Evolutionary conservation across 1,284 basidiomycete species (phyloP).

Genomic region (Pseudozyma sp.): DNA sequence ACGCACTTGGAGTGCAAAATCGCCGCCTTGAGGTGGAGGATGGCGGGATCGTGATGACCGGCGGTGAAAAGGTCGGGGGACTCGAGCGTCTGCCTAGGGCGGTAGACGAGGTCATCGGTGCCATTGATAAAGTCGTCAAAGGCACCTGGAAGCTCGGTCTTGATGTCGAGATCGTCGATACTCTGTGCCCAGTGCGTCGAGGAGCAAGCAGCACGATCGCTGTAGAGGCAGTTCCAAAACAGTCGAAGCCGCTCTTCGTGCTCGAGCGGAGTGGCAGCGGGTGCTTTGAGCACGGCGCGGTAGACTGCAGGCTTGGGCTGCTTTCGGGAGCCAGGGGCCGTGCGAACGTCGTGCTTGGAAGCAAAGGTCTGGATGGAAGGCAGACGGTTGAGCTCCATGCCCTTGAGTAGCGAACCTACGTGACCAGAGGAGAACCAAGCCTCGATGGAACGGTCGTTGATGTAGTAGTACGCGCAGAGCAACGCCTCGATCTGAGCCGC

Average conservation of each 20-base stretch:
- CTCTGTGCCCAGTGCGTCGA: conserved; percentile 53
- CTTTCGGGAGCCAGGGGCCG: conserved; percentile 8
- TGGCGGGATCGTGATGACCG: conserved; percentile 44
- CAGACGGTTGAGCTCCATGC: conserved; percentile 51
- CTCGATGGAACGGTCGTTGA: conserved; percentile 52
- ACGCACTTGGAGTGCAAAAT: conserved; percentile 48
- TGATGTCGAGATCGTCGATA: conserved; percentile 52
- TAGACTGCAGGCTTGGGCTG: conserved; percentile 46
- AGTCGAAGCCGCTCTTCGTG: conserved; percentile 52
- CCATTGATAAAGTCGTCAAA: conserved; percentile 50
- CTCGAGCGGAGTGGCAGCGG: conserved; percentile 32
- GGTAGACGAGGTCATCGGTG: conserved; percentile 31
- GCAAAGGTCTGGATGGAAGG: conserved; percentile 30
- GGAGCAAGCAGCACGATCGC: conserved; percentile 51
- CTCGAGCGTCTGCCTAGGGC: conserved; percentile 47
- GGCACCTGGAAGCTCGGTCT: conserved; percentile 50
- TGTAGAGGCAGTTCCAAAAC: conserved; percentile 53
- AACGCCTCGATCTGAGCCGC: conserved; percentile 44
- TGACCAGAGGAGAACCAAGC: conserved; percentile 52
- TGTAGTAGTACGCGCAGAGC: conserved; percentile 52
- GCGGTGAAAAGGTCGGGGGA: conserved; percentile 51
- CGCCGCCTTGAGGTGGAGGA: conserved; percentile 51
- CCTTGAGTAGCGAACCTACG: conserved; percentile 36
- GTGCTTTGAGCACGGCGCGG: conserved; percentile 23
- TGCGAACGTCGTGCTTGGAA: conserved; percentile 6